Conservation (phyloP, 2,329 filamentous ascomycete species). For the Botrytis cinerea region DNA sequence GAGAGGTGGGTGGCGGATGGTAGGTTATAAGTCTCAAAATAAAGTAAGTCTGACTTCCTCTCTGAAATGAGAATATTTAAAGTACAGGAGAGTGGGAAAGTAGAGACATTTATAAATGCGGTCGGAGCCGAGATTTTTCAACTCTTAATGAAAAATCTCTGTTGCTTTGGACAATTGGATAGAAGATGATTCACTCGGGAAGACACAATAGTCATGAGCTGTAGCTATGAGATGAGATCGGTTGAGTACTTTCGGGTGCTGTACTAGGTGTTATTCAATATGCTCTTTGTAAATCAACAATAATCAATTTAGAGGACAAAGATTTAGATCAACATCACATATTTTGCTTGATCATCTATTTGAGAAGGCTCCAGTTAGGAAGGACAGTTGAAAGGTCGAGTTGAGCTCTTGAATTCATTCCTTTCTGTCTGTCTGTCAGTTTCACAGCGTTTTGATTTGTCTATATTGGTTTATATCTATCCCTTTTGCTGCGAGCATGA, state of each 20-base stretch:
- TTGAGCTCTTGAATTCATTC: neutral
- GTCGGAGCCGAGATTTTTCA: neutral
- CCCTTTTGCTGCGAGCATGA: rapidly evolving
- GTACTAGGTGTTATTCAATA: neutral
- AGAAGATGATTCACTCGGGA: neutral
- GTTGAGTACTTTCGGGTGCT: neutral
- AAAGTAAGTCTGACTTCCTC: neutral
- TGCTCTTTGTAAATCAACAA: neutral
- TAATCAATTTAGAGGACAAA: neutral
- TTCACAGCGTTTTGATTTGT: neutral
- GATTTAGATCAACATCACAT: neutral
- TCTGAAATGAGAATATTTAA: neutral
- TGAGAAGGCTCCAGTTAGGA: no score
- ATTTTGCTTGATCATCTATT: neutral
- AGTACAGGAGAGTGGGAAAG: neutral
- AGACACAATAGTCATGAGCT: neutral
- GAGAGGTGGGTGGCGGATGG: neutral
- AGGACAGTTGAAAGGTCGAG: neutral
- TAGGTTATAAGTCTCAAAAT: neutral
- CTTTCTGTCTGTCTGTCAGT: neutral
- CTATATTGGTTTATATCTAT: neutral
- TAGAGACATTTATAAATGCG: neutral
- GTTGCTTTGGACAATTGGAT: neutral
- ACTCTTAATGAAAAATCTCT: neutral
- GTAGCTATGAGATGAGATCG: neutral